Evolutionary conservation across 208 protist species (phyloP).

Genomic region (Leishmania arabica): DNA sequence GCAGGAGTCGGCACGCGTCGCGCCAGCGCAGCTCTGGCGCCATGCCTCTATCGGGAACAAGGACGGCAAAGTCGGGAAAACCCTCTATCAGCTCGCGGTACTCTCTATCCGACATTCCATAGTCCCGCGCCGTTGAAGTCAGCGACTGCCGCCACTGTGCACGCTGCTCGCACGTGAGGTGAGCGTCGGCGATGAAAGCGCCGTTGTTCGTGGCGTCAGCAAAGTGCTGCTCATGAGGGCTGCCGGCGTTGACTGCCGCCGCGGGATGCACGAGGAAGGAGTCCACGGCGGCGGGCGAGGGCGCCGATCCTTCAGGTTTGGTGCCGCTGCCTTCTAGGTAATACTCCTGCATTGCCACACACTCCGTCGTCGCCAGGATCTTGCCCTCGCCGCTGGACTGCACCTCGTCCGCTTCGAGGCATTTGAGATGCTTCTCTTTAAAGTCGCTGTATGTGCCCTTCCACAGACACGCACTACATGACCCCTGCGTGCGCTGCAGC

Average conservation of each 20-base stretch:
- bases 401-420: conserved; percentile 25
- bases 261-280: background rate
- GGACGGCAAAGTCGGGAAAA: conserved; percentile 51
- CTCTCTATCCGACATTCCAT: conserved; percentile 45
- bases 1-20: conserved; percentile 56
- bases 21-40: conserved; percentile 44
- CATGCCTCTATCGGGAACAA: background rate
- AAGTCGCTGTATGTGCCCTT: conserved; percentile 58
- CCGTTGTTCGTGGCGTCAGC: conserved; percentile 14
- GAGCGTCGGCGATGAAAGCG: background rate
- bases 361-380: conserved; percentile 4
- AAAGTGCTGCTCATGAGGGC: background rate
- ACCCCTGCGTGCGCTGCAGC: conserved; percentile 37
- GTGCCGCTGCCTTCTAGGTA: conserved; percentile 32
- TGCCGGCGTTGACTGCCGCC: background rate
- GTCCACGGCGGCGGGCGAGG: background rate
- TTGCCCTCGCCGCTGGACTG: background rate
- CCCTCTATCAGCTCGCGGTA: conserved; percentile 38
- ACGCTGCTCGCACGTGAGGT: conserved; percentile 15
- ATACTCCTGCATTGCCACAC: conserved; percentile 43
- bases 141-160: conserved; percentile 30
- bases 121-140: conserved; percentile 27
- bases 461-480: conserved; percentile 62
- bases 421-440: conserved; percentile 42
- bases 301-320: background rate